Percentiles rank a stretch among this genome's conserved stretches.
These are phyloP conservation scores for Penstemon newberryi DNA, from an alignment of 257 asterid genomes.

Conservation along the genomic window DNA sequence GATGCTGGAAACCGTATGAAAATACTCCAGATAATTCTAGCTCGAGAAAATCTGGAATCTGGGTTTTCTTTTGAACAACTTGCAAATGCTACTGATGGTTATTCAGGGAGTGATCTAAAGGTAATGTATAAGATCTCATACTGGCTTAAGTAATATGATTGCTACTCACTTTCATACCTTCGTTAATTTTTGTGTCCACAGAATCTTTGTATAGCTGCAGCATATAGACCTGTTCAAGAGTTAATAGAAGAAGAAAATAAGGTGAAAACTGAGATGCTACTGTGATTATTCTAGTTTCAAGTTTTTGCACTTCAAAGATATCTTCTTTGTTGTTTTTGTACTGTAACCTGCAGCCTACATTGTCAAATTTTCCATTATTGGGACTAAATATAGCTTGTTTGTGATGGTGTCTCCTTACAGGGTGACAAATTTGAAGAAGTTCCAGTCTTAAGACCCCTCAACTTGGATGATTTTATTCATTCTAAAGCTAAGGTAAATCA, in stretches of 20 bases:
- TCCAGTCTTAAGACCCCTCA: conserved; percentile 60
- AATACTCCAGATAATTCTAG: conserved; percentile 79
- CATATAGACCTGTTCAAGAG: conserved; percentile 96
- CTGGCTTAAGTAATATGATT: conserved; percentile 10
- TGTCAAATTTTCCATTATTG: too few species aligned
- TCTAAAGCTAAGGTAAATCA: conserved; percentile 80
- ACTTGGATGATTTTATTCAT: conserved; percentile 71
- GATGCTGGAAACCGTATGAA: conserved; percentile 87
- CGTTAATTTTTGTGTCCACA: conserved; percentile 34
- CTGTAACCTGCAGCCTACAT: too few species aligned
- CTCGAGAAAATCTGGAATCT: conserved; percentile 72
- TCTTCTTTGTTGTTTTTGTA: background rate
- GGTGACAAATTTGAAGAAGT: conserved; percentile 40
- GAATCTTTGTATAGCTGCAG: conserved; percentile 96
- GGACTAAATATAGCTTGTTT: too few species aligned
- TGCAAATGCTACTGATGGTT: conserved; percentile 94
- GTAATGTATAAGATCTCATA: conserved; percentile 40
- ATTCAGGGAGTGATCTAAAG: conserved; percentile 98
- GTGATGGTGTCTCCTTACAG: conserved; percentile 36
- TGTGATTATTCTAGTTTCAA: conserved; percentile 7
- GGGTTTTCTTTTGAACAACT: conserved; percentile 73
- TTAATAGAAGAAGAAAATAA: conserved; percentile 68
- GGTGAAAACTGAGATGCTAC: conserved; percentile 36
- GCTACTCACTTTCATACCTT: conserved; percentile 21
- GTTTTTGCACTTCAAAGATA: background rate